Conservation (phyloP, 306 rosid genomes). For the Cicer judaicum region DNA sequence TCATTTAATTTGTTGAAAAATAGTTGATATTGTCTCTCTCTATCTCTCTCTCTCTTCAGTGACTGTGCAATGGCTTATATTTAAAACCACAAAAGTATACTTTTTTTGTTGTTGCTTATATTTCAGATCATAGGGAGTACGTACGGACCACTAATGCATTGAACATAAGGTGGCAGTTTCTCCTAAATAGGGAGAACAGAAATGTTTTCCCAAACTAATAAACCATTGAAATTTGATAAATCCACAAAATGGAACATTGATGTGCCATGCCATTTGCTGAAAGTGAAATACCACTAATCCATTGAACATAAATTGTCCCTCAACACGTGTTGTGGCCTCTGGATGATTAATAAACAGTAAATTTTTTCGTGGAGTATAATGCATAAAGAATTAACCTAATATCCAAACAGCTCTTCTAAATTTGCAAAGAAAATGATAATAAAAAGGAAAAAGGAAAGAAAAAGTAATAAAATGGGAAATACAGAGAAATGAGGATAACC, state of each 20-base stretch:
- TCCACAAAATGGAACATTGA: background rate
- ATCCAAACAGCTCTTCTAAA: no score
- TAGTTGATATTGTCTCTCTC: no score
- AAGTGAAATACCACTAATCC: constrained; percentile 27
- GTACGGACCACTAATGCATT: background rate
- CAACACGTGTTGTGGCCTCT: background rate
- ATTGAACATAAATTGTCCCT: background rate
- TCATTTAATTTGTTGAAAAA: no score
- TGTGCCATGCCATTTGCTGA: constrained; percentile 6
- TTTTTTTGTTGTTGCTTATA: no score
- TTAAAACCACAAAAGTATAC: no score
- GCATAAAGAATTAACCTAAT: constrained; percentile 1
- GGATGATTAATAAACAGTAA: no score
- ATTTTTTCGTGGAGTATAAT: background rate
- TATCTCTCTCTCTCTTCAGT: no score
- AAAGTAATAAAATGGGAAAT: background rate
- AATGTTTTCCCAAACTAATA: background rate
- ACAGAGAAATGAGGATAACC: constrained; percentile 44
- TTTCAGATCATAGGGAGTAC: no score
- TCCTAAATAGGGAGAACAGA: background rate
- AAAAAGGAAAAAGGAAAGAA: background rate
- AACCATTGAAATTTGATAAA: background rate
- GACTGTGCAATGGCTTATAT: no score
- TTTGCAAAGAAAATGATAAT: no score
- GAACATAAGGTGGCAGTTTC: background rate